Conservation (phyloP, 805 yeast species). For the Gaillardinia entomophila region DNA sequence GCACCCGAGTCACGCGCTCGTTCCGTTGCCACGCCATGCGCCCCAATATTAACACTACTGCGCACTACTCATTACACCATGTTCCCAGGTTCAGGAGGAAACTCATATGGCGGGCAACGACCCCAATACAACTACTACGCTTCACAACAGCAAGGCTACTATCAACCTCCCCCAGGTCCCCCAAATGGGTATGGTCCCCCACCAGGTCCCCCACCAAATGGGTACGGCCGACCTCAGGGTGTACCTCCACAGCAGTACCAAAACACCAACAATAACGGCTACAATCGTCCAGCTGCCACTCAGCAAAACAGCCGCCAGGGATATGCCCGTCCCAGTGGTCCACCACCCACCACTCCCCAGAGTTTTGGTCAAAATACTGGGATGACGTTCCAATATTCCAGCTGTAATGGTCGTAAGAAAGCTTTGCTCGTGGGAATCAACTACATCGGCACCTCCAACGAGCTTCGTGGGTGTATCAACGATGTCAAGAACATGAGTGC, state of each 20-base stretch:
- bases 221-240: no score
- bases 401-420: constrained; percentile 31
- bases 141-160: not conserved
- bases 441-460: constrained; percentile 24
- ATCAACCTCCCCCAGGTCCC: not conserved
- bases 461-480: constrained; percentile 32
- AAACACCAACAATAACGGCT: not conserved
- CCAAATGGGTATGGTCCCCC: not conserved
- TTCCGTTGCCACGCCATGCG: no score
- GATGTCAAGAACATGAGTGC: constrained; percentile 33
- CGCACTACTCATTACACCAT: not conserved
- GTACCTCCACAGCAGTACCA: no score
- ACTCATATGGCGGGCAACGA: not conserved
- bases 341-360: constrained; percentile 1
- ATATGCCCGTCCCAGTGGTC: not conserved
- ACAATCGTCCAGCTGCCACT: not conserved
- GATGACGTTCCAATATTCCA: constrained; percentile 22
- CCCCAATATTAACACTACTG: no score
- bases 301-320: not conserved
- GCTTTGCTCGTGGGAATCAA: constrained; percentile 34
- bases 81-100: not conserved
- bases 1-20: no score
- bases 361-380: not conserved
- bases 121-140: not conserved
- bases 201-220: not conserved